Base-by-base conservation (phyloP, 2,329 filamentous ascomycete genomes). In the Orbilia quercus region DNA sequence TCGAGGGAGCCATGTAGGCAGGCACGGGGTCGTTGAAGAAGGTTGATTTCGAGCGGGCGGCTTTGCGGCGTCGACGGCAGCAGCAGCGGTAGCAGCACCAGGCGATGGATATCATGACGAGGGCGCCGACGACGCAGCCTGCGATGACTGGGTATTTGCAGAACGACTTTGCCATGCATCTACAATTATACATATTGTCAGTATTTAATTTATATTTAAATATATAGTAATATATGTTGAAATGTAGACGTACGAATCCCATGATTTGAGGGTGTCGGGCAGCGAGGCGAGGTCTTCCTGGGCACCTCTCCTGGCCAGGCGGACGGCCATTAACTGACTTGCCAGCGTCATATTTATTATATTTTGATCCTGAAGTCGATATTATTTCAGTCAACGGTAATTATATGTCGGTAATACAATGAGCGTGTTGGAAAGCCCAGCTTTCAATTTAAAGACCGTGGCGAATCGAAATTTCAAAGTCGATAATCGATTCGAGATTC, bases 261-360 rank as follows among this genome's bases (percentile, higher is more conserved):
- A 74, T 25, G 55, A 66, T 36, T 55, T 62, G 5, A 74, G 20
- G 11, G 62, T 69, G 14, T 66, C 59, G 22, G 74, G 69, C 1
- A 76, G n/a, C n/a, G 54, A 42, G 9, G 69, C 55, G 6, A 74
- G 38, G 23, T 74, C 74, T n/a, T 75, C 28, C 54, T 75, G n/a
- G 20, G 38, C 65, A 76, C 75, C 50, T 81, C 82, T n/a, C 82
- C 82, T 1, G 75, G 84, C 20, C 74, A 79, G 9, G 59, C 58
- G 58, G 51, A 62, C 18, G 11, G 50, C 47, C 57, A 74, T 42
- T 34, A 25, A n/a, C 31, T 63, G 40, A 34, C 23, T 44, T 53
- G 20, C 47, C 28, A 38, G 50, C 22, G 59, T 28, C 50, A 53
- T 55, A n/a, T n/a, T n/a, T n/a, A n/a, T n/a, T n/a, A n/a, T n/a